Evolutionary conservation across 805 yeast species (phyloP).

Genomic region (Hanseniaspora nectarophila): DNA sequence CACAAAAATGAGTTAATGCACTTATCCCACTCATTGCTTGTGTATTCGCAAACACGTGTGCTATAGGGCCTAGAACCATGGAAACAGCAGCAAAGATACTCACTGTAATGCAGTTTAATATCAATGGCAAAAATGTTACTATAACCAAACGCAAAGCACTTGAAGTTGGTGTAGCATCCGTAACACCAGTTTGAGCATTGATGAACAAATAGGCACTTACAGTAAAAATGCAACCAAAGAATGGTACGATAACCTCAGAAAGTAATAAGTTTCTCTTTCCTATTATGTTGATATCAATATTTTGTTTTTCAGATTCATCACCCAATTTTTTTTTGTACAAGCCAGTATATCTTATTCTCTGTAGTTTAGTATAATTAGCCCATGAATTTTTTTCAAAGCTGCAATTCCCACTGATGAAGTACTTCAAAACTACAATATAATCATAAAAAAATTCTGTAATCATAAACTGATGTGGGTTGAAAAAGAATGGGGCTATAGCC

Average conservation of each 20-base stretch:
- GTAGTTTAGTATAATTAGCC: constrained; percentile 59
- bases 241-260: constrained; percentile 68
- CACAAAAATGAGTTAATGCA: constrained; percentile 40
- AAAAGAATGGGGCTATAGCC: constrained; percentile 58
- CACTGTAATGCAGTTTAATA: constrained; percentile 28
- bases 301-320: constrained; percentile 51
- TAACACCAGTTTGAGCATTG: constrained; percentile 79
- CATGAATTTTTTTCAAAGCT: constrained; percentile 61
- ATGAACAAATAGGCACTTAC: constrained; percentile 66
- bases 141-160: constrained; percentile 52
- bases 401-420: constrained; percentile 75
- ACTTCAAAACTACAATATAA: constrained; percentile 49
- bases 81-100: constrained; percentile 35
- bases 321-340: constrained; percentile 63
- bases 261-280: constrained; percentile 64
- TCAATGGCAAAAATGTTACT: constrained; percentile 39
- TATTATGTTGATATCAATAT: constrained; percentile 61
- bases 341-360: constrained; percentile 86
- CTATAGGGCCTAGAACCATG: constrained; percentile 38
- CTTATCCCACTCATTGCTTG: constrained; percentile 41
- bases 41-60: constrained; percentile 21
- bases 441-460: constrained; percentile 61
- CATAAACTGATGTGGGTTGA: constrained; percentile 67
- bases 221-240: constrained; percentile 55
- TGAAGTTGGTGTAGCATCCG: constrained; percentile 37